Evolutionary conservation across 2,329 filamentous ascomycete species (phyloP), one percentile per base, ranked within the genome.

Genomic region (Nothopassalora personata): DNA sequence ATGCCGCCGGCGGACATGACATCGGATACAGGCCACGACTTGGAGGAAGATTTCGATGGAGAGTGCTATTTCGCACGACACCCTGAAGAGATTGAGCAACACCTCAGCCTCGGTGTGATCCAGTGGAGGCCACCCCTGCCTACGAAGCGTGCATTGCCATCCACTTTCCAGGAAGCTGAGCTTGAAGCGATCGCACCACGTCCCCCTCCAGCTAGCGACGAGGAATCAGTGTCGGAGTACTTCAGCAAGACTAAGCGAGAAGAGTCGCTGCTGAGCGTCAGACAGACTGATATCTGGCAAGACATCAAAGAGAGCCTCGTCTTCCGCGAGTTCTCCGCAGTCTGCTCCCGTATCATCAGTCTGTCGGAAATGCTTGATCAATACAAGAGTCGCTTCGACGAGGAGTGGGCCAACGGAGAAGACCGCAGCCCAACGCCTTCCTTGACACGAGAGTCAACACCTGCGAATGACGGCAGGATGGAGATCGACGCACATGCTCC

Each of bases 141-240:
- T 39, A 73, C 75, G 15, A 75, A 72, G 19, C 72, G 73, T 43
- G 74, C 77, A 18, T 63, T 80, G 27, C 75, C 77, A 18, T 69
- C 75, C 1, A 76, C 74, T 0, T 79, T 74, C 51, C 68, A 66
- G 4, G 75, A 79, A 64, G 77, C 76, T 13, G 77, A 79, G 64
- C 69, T 76, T 51, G 74, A 76, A 58, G 73, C 74, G 23, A 52
- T 75, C 47, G 74, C 74, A 27, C 73, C 74, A 13, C 69, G 72
- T 9, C 69, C 72, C 2, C 68, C 73, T 18, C 69, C 66, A 47
- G 61, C 75, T 6, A 66, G 67, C 23, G 74, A 77, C 28, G 77
- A 76, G 13, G 74, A 76, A 52, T 79, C 77, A 39, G 75, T 80
- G 3, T 83, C 80, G 1, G 75, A 78, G 54, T 82, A 82, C 60